Percentiles rank a stretch among this genome's conserved stretches.
Evolutionary conservation across 345 rosid genomes (phyloP).

Genomic region (Anastatica hierochuntica): DNA sequence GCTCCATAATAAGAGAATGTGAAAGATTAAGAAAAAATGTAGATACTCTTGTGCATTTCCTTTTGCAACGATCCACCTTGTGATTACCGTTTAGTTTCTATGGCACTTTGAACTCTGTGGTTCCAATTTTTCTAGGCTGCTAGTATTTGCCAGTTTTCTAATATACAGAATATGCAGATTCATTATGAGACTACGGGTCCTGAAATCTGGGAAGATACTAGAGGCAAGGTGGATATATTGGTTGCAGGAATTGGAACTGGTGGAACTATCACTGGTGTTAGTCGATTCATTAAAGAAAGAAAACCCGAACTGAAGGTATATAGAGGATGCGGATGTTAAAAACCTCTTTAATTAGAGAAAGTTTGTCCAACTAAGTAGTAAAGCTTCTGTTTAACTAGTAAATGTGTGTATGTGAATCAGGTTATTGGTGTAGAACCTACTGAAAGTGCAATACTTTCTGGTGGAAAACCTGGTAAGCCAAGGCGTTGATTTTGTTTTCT

Average conservation of each 20-base stretch:
- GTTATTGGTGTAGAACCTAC: conserved; percentile 78
- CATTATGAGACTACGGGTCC: conserved; percentile 89
- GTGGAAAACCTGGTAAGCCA: conserved; percentile 87
- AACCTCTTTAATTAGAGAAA: no score
- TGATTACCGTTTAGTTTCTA: no score
- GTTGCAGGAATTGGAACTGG: conserved; percentile 86
- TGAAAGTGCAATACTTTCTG: conserved; percentile 75
- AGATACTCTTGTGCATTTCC: no score
- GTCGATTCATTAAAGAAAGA: conserved; percentile 61
- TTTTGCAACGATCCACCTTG: no score
- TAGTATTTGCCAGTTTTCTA: conserved; percentile 7
- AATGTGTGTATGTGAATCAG: conserved; percentile 33
- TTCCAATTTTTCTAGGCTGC: neutral
- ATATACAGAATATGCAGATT: conserved; percentile 33
- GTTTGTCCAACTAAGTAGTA: neutral
- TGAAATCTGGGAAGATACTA: conserved; percentile 79
- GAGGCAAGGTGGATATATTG: conserved; percentile 70
- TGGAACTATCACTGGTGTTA: conserved; percentile 77
- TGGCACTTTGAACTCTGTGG: neutral
- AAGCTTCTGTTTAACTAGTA: neutral
- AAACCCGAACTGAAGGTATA: conserved; percentile 27
- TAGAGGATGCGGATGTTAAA: no score
- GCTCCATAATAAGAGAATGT: no score
- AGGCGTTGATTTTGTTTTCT: neutral
- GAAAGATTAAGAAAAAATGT: neutral